Evolutionary conservation across 495 filamentous ascomycete species (phyloP), one percentile per base, ranked within the genome.

Genomic region (Neurospora discreta): DNA sequence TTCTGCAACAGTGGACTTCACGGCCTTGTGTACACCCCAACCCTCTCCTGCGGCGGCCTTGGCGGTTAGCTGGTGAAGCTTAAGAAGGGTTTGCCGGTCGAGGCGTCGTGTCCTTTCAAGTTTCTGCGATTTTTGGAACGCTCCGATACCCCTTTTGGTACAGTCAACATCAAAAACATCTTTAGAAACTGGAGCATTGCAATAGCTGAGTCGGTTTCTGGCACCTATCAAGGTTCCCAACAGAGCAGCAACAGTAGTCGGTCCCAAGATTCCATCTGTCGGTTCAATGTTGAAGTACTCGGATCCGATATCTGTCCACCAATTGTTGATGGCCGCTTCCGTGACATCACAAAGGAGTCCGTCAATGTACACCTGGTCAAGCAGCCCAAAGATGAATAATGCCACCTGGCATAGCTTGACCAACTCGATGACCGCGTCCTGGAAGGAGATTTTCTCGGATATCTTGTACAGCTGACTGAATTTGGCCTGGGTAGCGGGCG

Each of bases 1-100:
- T 79, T 98, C 95, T 9, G 92, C 94, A 72, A 98, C 90, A 3
- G 95, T 97, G 8, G 93, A 96, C 77, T 98, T 98, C 73, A 99
- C 92, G 20, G 95, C 94, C 76, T 92, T 93, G 39, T 92, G 92
- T 23, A 94, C 88, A 6, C 89, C 92, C 87, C 87, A 85, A 43
- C 82, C 73, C 73, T 97, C 91, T 9, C 91, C 87, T 42, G 89
- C 91, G 5, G 94, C 95, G 26, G 93, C 93, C 77, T 97, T 98
- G 52, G 91, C 92, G 23, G 95, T 97, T 9, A 86, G 88, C 46
- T 85, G 87, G 73, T 95, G 95, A 40, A 99, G 84, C 52, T 87
- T 88, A 71, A 93, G 88, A 71, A 99, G 83, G 2, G 96, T 98
- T 73, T 89, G 87, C 38, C 92, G 88, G 78, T 98, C 93, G 33